Conservation (phyloP, 257 asterid species). For the Primulina huaijiensis region DNA sequence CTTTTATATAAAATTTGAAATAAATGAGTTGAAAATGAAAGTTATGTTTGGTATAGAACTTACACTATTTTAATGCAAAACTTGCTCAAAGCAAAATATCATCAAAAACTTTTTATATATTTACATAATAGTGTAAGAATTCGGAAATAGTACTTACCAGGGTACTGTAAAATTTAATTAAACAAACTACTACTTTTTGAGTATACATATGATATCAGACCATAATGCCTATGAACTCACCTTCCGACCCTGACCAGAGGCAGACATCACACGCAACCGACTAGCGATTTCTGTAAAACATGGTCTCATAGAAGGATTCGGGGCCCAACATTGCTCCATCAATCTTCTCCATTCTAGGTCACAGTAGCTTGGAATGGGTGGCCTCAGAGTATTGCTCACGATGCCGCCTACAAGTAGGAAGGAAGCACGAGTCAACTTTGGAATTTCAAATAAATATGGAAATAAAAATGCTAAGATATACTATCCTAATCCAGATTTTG, state of each 20-base stretch:
- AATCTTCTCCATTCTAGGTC: slow-evolving; percentile 75
- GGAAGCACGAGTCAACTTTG: background rate
- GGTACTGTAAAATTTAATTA: too few relatives aligned
- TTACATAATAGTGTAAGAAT: too few relatives aligned
- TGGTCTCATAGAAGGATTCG: slow-evolving; percentile 75
- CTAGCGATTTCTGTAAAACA: slow-evolving; percentile 79
- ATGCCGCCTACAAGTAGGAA: slow-evolving; percentile 65
- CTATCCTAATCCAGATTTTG: background rate
- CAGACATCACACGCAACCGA: slow-evolving; percentile 66
- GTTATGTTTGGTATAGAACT: too few relatives aligned
- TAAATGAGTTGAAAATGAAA: too few relatives aligned
- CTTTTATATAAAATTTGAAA: too few relatives aligned
- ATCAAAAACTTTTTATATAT: too few relatives aligned
- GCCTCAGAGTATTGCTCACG: slow-evolving; percentile 81
- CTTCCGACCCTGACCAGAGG: slow-evolving; percentile 15
- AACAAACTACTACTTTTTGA: too few relatives aligned
- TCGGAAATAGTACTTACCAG: too few relatives aligned
- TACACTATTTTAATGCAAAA: too few relatives aligned
- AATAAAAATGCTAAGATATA: background rate
- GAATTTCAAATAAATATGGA: background rate
- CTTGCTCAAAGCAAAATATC: too few relatives aligned
- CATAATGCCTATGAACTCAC: background rate
- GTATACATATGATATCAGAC: too few relatives aligned
- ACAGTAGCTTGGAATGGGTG: slow-evolving; percentile 70
- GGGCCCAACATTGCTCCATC: slow-evolving; percentile 99